Evolutionary conservation across 2,329 filamentous ascomycete species (phyloP).

Genomic region (Aspergillus novoparasiticus): DNA sequence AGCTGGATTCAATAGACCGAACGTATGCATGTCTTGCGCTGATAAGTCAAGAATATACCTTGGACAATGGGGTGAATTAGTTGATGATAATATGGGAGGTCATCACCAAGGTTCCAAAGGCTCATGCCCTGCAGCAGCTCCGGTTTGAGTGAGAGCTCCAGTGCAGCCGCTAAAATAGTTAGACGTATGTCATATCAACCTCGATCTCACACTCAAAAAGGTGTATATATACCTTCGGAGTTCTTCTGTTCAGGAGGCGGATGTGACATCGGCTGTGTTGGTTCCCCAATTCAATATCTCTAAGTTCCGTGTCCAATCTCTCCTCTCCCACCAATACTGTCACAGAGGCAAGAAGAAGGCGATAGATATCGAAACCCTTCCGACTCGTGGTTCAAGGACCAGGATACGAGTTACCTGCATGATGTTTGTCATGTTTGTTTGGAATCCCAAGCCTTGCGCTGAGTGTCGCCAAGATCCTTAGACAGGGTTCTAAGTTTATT

Average conservation of each 20-base stretch:
- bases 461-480: background rate
- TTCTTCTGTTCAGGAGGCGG: background rate
- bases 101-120: background rate
- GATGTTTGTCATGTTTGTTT: background rate
- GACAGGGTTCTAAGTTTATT: background rate
- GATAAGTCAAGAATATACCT: background rate
- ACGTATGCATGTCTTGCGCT: background rate
- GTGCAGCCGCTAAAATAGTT: background rate
- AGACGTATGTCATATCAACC: background rate
- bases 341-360: background rate
- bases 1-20: background rate
- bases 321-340: background rate
- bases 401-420: background rate
- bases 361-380: background rate
- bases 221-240: background rate
- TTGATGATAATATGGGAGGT: background rate
- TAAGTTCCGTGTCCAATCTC: background rate
- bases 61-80: background rate
- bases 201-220: background rate
- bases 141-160: background rate
- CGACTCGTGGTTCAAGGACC: fast-evolving
- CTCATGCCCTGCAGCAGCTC: background rate
- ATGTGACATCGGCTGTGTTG: background rate
- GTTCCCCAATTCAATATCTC: background rate
- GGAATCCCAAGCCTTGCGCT: too few relatives aligned